Base-by-base conservation (phyloP, 139 green algal species). In the Pedinophyceae sp. region DNA sequence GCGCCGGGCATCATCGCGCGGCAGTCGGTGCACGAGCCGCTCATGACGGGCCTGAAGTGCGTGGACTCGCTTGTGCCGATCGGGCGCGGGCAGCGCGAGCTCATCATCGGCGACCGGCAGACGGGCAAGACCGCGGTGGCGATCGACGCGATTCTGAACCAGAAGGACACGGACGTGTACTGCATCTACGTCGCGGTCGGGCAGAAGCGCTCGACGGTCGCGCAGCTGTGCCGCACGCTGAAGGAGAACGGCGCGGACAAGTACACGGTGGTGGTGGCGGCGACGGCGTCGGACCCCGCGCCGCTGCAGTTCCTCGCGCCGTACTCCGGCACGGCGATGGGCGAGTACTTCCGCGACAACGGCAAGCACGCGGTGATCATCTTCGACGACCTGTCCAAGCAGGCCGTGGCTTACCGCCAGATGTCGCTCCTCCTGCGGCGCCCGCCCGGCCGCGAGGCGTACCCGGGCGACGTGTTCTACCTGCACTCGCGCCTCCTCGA, bases 111-210 rank as follows among this genome's bases (percentile, higher is more conserved):
- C 23, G 84, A 93, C 69, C 76, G 84, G 53, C 84, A 79, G 66
- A 94, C 84, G n/a, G 84, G 84, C 52, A 93, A 93, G 71, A 93
- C 84, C 22, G 83, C 84, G 48, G 82, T 93, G 47, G 83, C 83
- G 16, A 70, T 94, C 39, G 85, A 94, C 61, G 77, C 74, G 61
- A 88, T 92, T 52, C 61, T 88, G 49, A 71, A 88, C 72, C 80
- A 84, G 68, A 74, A 77, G 67, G 82, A 75, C 57, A 29, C 23
- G 25, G 69, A 67, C 58, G 66, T 93, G 53, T 89, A 85, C 66
- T 93, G 82, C 73, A 72, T 94, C 27, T 93, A 93, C 73, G 82
- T 93, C 18, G 78, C 74, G 60, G 76, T 93, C 58, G 75, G 81
- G 57, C 77, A 93, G 74, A 93, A 88, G 77, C 63, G 83, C 59